Evolutionary conservation across 352 stramenopile species (phyloP).

Genomic region (Globisporangium solare): DNA sequence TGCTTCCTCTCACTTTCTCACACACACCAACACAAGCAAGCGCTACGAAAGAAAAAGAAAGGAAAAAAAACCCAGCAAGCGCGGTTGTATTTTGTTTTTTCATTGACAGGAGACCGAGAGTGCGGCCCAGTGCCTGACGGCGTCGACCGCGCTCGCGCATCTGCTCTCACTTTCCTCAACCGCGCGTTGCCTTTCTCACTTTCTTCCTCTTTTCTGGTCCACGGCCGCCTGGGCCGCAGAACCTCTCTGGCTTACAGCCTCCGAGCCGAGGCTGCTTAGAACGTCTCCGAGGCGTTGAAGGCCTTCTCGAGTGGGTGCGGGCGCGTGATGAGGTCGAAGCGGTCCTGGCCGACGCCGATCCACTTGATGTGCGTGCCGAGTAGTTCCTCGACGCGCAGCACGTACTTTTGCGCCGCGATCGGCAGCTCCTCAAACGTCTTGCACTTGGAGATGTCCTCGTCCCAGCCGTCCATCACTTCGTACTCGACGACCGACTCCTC

Average conservation of each 20-base stretch:
- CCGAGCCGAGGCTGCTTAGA: slow-evolving; percentile 5
- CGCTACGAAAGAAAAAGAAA: too few species aligned
- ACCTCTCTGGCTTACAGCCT: background rate
- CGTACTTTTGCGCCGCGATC: slow-evolving; percentile 93
- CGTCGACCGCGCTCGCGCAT: too few species aligned
- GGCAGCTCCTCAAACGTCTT: slow-evolving; percentile 97
- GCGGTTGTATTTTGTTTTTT: too few species aligned
- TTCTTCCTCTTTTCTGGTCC: too few species aligned
- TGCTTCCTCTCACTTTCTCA: too few species aligned
- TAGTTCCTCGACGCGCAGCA: slow-evolving; percentile 96
- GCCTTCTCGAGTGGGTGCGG: slow-evolving; percentile 72
- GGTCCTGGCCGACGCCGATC: slow-evolving; percentile 97
- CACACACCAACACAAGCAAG: too few species aligned
- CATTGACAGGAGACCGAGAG: too few species aligned
- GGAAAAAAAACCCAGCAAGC: too few species aligned
- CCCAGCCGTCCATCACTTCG: slow-evolving; percentile 92
- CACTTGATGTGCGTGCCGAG: slow-evolving; percentile 96
- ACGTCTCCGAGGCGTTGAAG: slow-evolving; percentile 22
- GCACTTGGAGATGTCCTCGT: slow-evolving; percentile 95
- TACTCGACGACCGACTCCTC: slow-evolving; percentile 95
- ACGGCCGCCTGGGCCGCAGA: too few species aligned
- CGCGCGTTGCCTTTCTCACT: too few species aligned
- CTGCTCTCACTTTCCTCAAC: too few species aligned
- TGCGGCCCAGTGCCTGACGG: too few species aligned
- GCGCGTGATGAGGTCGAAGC: slow-evolving; percentile 93